These are phyloP conservation scores for Artemisia tridentata DNA, from an alignment of 129 eudicot species.

Conservation along the genomic window DNA sequence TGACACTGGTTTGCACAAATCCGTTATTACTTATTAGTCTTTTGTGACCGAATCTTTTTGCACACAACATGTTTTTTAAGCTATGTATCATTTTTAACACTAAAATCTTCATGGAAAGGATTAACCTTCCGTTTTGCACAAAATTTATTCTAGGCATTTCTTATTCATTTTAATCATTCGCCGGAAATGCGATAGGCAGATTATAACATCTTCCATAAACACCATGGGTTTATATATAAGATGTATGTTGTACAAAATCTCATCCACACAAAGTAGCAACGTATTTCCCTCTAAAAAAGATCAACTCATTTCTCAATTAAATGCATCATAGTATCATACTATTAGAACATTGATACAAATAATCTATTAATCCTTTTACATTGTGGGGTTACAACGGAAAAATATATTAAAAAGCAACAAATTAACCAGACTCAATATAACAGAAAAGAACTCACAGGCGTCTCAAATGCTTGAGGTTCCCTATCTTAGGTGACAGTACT, in stretches of 20 bases:
- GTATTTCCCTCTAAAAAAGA: conserved; percentile 4
- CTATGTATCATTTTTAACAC: too few species aligned
- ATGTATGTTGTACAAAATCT: not conserved
- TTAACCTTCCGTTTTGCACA: too few species aligned
- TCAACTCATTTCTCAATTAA: not conserved
- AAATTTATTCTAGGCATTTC: too few species aligned
- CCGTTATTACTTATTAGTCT: too few species aligned
- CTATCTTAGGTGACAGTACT: conserved; percentile 70
- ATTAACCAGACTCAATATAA: not conserved
- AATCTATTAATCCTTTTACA: conserved; percentile 13
- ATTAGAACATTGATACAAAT: conserved; percentile 5
- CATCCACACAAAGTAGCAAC: not conserved
- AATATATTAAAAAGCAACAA: conserved; percentile 16
- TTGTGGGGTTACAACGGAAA: not conserved
- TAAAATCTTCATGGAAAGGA: too few species aligned
- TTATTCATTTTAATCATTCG: too few species aligned
- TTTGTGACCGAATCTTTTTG: too few species aligned
- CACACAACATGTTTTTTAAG: too few species aligned
- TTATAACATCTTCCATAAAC: not conserved
- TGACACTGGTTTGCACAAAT: too few species aligned
- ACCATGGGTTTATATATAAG: not conserved
- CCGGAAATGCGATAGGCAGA: too few species aligned
- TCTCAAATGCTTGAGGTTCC: conserved; percentile 65
- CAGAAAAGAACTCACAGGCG: conserved; percentile 59
- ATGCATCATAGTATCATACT: not conserved